These are phyloP conservation scores for Alternaria gansuensis DNA, from an alignment of 2,329 filamentous ascomycete species.

Conservation along the genomic window DNA sequence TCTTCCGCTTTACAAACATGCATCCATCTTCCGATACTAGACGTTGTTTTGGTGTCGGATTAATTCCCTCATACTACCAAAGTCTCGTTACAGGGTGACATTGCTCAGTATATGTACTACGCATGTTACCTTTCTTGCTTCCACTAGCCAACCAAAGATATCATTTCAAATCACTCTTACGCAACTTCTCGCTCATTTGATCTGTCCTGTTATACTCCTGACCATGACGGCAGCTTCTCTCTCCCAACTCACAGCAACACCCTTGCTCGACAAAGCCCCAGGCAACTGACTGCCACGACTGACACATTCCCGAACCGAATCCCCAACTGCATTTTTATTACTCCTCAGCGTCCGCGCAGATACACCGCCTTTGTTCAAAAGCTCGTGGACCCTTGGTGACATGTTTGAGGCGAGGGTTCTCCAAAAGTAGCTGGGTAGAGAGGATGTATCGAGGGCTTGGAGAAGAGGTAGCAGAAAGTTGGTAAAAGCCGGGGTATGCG, in stretches of 20 bases:
- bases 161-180: background rate
- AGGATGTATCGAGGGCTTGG: slow-evolving; percentile 82
- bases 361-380: slow-evolving; percentile 82
- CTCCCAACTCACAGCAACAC: slow-evolving; percentile 73
- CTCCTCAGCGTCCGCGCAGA: slow-evolving; percentile 80
- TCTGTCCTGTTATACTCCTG: slow-evolving; percentile 73
- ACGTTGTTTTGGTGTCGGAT: background rate
- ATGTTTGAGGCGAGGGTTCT: slow-evolving; percentile 82
- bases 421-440: slow-evolving; percentile 92
- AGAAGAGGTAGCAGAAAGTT: slow-evolving; percentile 78
- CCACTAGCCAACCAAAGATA: no score
- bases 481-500: background rate
- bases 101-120: no score
- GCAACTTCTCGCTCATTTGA: slow-evolving; percentile 32
- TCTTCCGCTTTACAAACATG: background rate
- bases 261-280: slow-evolving; percentile 58
- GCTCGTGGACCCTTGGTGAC: slow-evolving; percentile 80
- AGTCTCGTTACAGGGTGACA: background rate
- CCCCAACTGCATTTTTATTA: slow-evolving; percentile 77
- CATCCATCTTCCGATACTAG: background rate
- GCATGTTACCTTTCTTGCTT: no score
- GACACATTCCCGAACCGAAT: slow-evolving; percentile 84
- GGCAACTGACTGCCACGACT: slow-evolving; percentile 77
- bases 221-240: slow-evolving; percentile 96
- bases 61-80: background rate